phyloP scores from a whole-genome alignment of 2,329 filamentous ascomycete species.

The Fusarium haematococcum region DNA sequence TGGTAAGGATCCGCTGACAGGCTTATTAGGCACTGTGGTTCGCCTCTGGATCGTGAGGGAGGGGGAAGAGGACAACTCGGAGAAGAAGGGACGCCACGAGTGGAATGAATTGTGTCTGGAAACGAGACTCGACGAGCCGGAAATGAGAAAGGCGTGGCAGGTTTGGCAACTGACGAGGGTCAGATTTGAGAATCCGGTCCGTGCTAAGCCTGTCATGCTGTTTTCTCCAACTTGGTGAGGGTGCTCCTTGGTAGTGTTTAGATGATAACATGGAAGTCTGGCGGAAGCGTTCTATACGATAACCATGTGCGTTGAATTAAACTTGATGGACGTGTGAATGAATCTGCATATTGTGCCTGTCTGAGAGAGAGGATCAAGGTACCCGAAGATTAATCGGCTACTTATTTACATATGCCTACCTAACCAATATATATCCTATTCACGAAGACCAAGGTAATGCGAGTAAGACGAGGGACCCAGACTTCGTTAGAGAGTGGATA shows the following conservation, averaged over 20 bases:
- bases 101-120: slow-evolving; percentile 16
- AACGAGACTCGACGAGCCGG: background rate
- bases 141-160: background rate
- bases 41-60: slow-evolving; percentile 30
- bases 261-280: background rate
- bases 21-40: slow-evolving; percentile 1
- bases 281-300: background rate
- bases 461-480: background rate
- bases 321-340: background rate
- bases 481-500: background rate
- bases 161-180: slow-evolving; percentile 16
- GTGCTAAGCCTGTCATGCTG: background rate
- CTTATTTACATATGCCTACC: background rate
- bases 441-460: background rate
- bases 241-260: background rate
- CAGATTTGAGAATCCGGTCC: slow-evolving; percentile 9
- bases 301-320: background rate
- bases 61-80: background rate
- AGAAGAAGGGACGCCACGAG: slow-evolving; percentile 4
- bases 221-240: background rate
- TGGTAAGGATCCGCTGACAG: background rate
- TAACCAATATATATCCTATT: background rate
- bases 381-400: background rate
- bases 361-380: background rate
- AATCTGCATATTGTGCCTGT: background rate